Conservation (phyloP, 805 yeast genomes). For the Debaryomyces maramus region DNA sequence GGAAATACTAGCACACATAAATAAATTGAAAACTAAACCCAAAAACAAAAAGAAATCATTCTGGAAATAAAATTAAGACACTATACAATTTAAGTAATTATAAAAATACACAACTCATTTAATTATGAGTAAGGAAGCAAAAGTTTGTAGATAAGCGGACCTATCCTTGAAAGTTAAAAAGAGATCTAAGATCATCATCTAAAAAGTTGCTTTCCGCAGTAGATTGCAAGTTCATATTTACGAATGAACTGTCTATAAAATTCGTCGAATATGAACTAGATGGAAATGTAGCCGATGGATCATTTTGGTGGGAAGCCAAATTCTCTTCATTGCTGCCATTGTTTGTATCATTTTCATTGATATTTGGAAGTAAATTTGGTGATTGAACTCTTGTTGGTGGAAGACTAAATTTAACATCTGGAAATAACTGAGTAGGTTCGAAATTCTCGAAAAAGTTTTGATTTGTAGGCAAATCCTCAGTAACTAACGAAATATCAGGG, state of each 20-base stretch:
- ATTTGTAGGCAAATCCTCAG: slow-evolving; percentile 50
- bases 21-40: slow-evolving; percentile 25
- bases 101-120: background rate
- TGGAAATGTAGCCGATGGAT: slow-evolving; percentile 12
- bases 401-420: slow-evolving; percentile 35
- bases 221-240: slow-evolving; percentile 44
- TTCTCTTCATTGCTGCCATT: background rate
- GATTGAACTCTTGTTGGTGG: slow-evolving; percentile 41
- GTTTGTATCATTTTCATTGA: background rate
- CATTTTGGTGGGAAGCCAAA: background rate
- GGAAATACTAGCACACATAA: slow-evolving; percentile 36
- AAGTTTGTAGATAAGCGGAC: no score
- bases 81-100: background rate
- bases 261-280: slow-evolving; percentile 35
- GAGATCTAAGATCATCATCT: slow-evolving; percentile 26
- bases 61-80: slow-evolving; percentile 9
- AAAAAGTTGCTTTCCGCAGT: slow-evolving; percentile 26
- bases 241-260: slow-evolving; percentile 41
- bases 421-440: slow-evolving; percentile 59
- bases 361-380: slow-evolving; percentile 18
- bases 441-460: slow-evolving; percentile 49
- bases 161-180: slow-evolving; percentile 29
- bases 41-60: slow-evolving; percentile 12
- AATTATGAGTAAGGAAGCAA: no score
- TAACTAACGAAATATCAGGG: slow-evolving; percentile 56